Evolutionary conservation across 306 rosid species (phyloP).

Genomic region (Nissolia schottii): DNA sequence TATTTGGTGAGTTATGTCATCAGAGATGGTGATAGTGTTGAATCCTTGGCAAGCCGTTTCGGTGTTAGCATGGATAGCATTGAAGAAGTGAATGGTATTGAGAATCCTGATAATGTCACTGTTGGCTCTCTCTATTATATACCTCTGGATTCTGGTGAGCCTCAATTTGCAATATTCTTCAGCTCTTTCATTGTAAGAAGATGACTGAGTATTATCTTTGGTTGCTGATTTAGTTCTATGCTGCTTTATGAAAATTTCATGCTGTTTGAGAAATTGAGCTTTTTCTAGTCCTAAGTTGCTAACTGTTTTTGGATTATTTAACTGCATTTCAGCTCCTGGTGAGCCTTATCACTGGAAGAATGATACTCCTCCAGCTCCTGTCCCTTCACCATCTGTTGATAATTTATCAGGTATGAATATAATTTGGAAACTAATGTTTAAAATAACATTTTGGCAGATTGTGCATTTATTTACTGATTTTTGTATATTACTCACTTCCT

Average conservation of each 20-base stretch:
- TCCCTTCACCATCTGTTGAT: slow-evolving; percentile 46
- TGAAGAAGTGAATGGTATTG: slow-evolving; percentile 73
- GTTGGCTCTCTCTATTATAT: slow-evolving; percentile 79
- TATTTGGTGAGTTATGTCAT: slow-evolving; percentile 86
- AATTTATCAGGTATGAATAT: slow-evolving; percentile 49
- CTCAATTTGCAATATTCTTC: slow-evolving; percentile 5
- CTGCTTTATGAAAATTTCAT: neutral
- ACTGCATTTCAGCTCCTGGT: slow-evolving; percentile 75
- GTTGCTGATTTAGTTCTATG: neutral
- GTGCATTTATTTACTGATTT: neutral
- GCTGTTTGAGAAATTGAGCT: neutral
- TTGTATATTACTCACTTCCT: neutral
- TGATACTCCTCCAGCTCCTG: slow-evolving; percentile 51
- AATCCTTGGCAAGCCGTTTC: slow-evolving; percentile 81
- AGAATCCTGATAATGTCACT: slow-evolving; percentile 75
- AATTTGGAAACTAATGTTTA: neutral
- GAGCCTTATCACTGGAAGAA: slow-evolving; percentile 65
- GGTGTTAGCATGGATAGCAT: slow-evolving; percentile 97
- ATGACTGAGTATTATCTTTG: neutral
- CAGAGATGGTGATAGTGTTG: slow-evolving; percentile 80
- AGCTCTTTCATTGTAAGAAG: neutral
- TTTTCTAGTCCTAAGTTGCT: too few relatives aligned
- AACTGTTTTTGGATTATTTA: neutral
- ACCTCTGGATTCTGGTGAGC: slow-evolving; percentile 87
- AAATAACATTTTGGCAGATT: neutral